These are phyloP conservation scores for Oxalis stricta DNA, from an alignment of 441 rosid species.

Conservation along the genomic window DNA sequence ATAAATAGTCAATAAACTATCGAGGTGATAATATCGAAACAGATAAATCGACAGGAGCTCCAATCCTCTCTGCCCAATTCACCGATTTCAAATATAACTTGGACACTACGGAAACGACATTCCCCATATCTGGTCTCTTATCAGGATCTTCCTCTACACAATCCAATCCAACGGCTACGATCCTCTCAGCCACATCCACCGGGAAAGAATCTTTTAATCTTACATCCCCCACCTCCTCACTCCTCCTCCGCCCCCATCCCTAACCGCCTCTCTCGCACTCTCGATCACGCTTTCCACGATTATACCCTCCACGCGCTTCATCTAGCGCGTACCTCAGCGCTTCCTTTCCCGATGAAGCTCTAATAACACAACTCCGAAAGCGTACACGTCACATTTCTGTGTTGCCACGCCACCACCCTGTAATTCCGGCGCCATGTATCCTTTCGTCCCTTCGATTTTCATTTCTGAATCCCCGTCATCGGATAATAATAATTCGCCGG, in stretches of 20 bases:
- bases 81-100: constrained; percentile 23
- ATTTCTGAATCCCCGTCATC: constrained; percentile 3
- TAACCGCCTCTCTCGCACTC: constrained; percentile 15
- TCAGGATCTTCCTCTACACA: constrained; percentile 24
- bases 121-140: constrained; percentile 27
- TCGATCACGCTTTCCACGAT: constrained; percentile 16
- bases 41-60: constrained; percentile 24
- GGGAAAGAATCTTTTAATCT: constrained; percentile 33
- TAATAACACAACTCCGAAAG: constrained; percentile 33
- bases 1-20: neutral
- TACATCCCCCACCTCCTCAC: constrained; percentile 37
- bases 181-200: constrained; percentile 30
- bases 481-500: constrained; percentile 18
- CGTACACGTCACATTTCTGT: constrained; percentile 27
- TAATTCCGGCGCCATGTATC: constrained; percentile 37
- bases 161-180: constrained; percentile 24
- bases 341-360: constrained; percentile 31
- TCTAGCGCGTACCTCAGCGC: constrained; percentile 19
- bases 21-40: constrained; percentile 35
- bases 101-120: constrained; percentile 24
- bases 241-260: constrained; percentile 11
- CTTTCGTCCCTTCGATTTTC: constrained; percentile 29
- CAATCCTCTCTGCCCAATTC: constrained; percentile 24
- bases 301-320: constrained; percentile 12
- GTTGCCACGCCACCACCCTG: constrained; percentile 18